Percentiles rank a stretch among this genome's conserved stretches.
These are phyloP conservation scores for Aegilops umbellulata DNA, from an alignment of 176 grass and related monocot genomes.

Conservation along the genomic window DNA sequence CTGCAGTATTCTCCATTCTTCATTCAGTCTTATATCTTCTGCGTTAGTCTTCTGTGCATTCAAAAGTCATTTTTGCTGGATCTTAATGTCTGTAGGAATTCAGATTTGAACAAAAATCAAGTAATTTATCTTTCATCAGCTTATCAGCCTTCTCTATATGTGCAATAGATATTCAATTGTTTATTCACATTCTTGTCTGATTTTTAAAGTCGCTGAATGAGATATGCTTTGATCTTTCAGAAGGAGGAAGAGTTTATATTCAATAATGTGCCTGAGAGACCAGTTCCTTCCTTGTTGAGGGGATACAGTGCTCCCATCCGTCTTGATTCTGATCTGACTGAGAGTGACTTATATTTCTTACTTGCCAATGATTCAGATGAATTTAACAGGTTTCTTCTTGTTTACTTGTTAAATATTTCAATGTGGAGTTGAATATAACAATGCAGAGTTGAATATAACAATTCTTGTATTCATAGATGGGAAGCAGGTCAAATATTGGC, in stretches of 20 bases:
- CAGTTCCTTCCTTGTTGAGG: conserved; percentile 90
- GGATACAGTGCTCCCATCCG: conserved; percentile 91
- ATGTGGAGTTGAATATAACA: conserved; percentile 14
- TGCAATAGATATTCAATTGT: not conserved
- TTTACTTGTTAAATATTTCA: conserved; percentile 1
- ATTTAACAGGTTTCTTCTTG: conserved; percentile 73
- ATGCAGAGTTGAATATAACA: conserved; percentile 9
- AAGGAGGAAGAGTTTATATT: conserved; percentile 90
- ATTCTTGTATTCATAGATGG: conserved; percentile 61
- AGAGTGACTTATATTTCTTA: conserved; percentile 89
- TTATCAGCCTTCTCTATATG: not conserved
- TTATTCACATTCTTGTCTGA: conserved; percentile 5
- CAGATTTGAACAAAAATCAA: conserved; percentile 3
- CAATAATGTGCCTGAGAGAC: conserved; percentile 67
- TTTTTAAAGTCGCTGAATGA: conserved; percentile 1
- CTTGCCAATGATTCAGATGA: conserved; percentile 98
- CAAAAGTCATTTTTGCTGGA: not conserved
- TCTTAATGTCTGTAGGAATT: not conserved
- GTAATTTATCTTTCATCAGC: not conserved
- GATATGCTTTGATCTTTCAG: conserved; percentile 55
- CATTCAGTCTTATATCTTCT: not conserved
- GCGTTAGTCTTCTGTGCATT: not conserved
- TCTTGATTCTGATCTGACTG: conserved; percentile 89
- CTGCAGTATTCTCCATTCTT: not conserved
- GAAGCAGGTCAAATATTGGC: conserved; percentile 94